phyloP scores from a whole-genome alignment of 192 early-diverging fungal genomes.

The Backusella tarrabulga region DNA sequence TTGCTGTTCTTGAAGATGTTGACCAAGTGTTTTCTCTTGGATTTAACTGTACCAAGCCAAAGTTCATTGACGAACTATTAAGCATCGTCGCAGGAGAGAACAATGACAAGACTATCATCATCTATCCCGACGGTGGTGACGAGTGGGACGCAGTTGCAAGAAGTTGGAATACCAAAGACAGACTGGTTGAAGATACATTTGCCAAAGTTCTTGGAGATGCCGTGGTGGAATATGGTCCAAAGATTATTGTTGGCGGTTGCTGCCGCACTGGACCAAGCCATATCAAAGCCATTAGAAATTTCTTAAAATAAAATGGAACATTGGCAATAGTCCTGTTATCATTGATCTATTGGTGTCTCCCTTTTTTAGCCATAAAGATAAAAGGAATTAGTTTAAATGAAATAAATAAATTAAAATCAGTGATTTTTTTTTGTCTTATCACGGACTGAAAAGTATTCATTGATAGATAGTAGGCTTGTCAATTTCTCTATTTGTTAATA shows the following conservation, averaged over 20 bases:
- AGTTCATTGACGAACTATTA: slow-evolving; percentile 27
- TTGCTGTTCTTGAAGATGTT: slow-evolving; percentile 23
- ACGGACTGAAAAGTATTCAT: not conserved
- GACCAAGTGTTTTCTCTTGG: slow-evolving; percentile 50
- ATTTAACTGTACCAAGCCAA: slow-evolving; percentile 63
- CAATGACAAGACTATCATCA: slow-evolving; percentile 36
- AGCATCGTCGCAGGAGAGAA: slow-evolving; percentile 1
- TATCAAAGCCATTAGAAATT: slow-evolving; percentile 26
- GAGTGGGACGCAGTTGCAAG: slow-evolving; percentile 40
- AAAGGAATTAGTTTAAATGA: not conserved
- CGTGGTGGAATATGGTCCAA: slow-evolving; percentile 36
- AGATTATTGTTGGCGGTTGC: slow-evolving; percentile 56
- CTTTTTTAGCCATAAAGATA: not conserved
- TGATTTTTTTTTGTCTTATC: not conserved
- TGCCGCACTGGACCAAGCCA: slow-evolving; percentile 56
- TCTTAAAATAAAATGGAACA: not conserved
- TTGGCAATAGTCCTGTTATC: not conserved
- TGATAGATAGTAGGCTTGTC: not conserved
- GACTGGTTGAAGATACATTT: slow-evolving; percentile 34
- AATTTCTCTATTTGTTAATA: not conserved
- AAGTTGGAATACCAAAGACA: slow-evolving; percentile 28
- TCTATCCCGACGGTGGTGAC: slow-evolving; percentile 56
- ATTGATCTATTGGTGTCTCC: not conserved
- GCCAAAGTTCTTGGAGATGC: slow-evolving; percentile 30
- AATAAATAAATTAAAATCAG: not conserved